A percentile compares a stretch with the other conserved stretches of the same genome.
These are phyloP conservation scores for Austroboletus novae-zelandiae DNA, from an alignment of 1,284 basidiomycete species.

Conservation along the genomic window DNA sequence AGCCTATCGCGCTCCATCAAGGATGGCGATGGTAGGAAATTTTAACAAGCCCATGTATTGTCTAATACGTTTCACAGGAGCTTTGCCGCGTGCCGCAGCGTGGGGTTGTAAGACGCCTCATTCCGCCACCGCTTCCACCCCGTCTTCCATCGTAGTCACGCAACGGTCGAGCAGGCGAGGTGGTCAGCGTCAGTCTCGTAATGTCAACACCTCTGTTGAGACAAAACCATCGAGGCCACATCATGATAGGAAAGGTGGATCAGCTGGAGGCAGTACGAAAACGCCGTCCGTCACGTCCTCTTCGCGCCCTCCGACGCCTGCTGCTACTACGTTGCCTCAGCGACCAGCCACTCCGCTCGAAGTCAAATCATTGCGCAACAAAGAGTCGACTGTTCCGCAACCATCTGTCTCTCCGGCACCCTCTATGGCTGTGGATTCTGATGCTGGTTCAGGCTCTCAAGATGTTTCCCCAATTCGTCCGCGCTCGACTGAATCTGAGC, in stretches of 20 bases:
- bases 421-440: conserved; percentile 43
- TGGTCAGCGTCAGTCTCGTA: conserved; percentile 41
- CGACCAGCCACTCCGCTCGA: conserved; percentile 48
- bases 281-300: conserved; percentile 52
- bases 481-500: conserved; percentile 41
- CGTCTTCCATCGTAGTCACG: conserved; percentile 24
- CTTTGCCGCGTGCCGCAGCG: conserved; percentile 78
- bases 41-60: not conserved
- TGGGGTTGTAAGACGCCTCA: conserved; percentile 66
- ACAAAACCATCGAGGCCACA: conserved; percentile 33
- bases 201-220: conserved; percentile 34
- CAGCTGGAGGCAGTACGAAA: conserved; percentile 35
- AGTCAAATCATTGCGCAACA: conserved; percentile 40
- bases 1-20: conserved; percentile 54
- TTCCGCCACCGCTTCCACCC: conserved; percentile 15
- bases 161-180: conserved; percentile 43
- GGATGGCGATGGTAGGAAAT: conserved; percentile 58
- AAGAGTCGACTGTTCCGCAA: conserved; percentile 37
- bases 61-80: conserved; percentile 29
- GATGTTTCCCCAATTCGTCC: conserved; percentile 46
- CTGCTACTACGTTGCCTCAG: conserved; percentile 36
- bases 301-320: conserved; percentile 64
- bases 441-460: conserved; percentile 36
- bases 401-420: conserved; percentile 50
- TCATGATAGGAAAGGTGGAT: conserved; percentile 39